These are phyloP conservation scores for Hyaloscypha variabilis DNA, from an alignment of 495 filamentous ascomycete genomes.

Conservation along the genomic window DNA sequence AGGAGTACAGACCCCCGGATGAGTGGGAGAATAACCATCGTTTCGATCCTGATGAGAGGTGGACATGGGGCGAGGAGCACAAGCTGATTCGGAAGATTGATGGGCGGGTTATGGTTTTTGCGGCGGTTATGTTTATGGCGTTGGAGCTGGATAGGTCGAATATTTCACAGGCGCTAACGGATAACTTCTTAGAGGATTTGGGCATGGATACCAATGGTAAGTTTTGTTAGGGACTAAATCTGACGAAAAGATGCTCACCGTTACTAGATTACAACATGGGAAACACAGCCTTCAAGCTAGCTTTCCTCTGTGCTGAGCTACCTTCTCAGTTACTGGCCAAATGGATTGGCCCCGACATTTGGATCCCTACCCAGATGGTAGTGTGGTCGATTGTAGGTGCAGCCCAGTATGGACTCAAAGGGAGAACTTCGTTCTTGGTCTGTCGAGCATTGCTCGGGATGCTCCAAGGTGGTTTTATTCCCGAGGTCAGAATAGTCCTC, in stretches of 20 bases:
- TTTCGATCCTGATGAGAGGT: conserved; percentile 72
- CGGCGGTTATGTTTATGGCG: conserved; percentile 69
- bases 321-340: conserved; percentile 77
- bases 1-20: conserved; percentile 16
- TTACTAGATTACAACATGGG: conserved; percentile 70
- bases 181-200: conserved; percentile 63
- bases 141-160: conserved; percentile 81
- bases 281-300: conserved; percentile 70
- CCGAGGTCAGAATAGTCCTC: conserved; percentile 33
- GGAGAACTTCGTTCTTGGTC: conserved; percentile 60
- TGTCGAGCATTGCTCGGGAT: conserved; percentile 68
- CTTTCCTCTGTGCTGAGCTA: conserved; percentile 69
- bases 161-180: conserved; percentile 69
- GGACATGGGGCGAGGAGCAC: conserved; percentile 71
- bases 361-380: conserved; percentile 84
- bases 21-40: conserved; percentile 47
- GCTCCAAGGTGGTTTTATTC: conserved; percentile 67
- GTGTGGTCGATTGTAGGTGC: conserved; percentile 75
- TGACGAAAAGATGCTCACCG: not conserved
- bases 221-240: not conserved
- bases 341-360: conserved; percentile 78
- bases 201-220: conserved; percentile 62
- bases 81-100: conserved; percentile 63
- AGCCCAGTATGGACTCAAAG: conserved; percentile 65
- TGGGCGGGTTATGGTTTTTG: conserved; percentile 21